Conservation (phyloP, 352 stramenopile species). For the Pythium dissimile region DNA sequence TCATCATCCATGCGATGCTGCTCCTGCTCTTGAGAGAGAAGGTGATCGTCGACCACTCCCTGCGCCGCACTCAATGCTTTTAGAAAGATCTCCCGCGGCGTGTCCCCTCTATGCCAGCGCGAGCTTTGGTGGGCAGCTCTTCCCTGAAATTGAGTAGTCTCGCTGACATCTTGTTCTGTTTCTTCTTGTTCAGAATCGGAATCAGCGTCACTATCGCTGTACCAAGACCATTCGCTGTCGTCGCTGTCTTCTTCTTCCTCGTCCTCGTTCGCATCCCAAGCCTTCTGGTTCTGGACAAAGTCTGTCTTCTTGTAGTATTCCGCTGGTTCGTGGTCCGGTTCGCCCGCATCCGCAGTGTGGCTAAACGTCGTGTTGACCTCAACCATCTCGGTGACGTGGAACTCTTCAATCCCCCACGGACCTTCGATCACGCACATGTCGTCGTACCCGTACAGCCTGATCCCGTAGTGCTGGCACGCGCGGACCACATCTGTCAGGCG, state of each 20-base stretch:
- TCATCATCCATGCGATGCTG: slow-evolving; percentile 34
- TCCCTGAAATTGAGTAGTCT: not conserved
- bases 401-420: slow-evolving; percentile 24
- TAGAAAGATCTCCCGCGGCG: slow-evolving; percentile 38
- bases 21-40: slow-evolving; percentile 30
- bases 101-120: slow-evolving; percentile 9
- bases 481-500: slow-evolving; percentile 63
- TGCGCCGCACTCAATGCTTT: slow-evolving; percentile 42
- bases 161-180: too few relatives aligned
- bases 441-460: slow-evolving; percentile 78
- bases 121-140: not conserved
- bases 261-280: slow-evolving; percentile 34
- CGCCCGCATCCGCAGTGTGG: slow-evolving; percentile 22
- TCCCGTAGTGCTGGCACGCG: slow-evolving; percentile 58
- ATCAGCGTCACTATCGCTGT: slow-evolving; percentile 56
- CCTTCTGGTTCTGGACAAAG: slow-evolving; percentile 57
- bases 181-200: slow-evolving; percentile 28
- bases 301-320: slow-evolving; percentile 48
- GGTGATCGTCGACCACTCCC: slow-evolving; percentile 42
- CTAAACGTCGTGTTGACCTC: slow-evolving; percentile 33
- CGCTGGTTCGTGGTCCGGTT: slow-evolving; percentile 59
- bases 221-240: slow-evolving; percentile 60
- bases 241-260: slow-evolving; percentile 42
- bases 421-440: slow-evolving; percentile 55
- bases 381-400: slow-evolving; percentile 74